Evolutionary conservation across 1,284 basidiomycete genomes (phyloP).

Genomic region (Cutaneotrichosporon dermatis): DNA sequence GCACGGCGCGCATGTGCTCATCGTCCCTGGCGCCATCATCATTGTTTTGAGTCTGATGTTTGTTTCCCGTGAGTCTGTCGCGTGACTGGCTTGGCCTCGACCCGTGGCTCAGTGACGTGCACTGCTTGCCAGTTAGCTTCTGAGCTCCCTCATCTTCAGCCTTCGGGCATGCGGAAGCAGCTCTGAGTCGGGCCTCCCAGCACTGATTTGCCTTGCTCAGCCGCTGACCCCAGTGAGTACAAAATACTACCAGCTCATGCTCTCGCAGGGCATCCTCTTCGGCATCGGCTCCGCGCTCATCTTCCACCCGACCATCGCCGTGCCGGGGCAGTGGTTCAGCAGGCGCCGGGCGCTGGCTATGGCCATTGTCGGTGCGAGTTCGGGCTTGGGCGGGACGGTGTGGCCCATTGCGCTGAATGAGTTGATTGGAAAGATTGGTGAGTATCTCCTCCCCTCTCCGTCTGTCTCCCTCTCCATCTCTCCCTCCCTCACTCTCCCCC

Average conservation of each 20-base stretch:
- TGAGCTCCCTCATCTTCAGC: no score
- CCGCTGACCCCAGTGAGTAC: conserved; percentile 49
- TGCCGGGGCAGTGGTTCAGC: conserved; percentile 55
- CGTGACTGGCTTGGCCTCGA: no score
- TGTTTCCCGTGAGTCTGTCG: conserved; percentile 4
- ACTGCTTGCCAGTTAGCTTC: no score
- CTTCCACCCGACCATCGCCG: conserved; percentile 53
- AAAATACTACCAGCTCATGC: conserved; percentile 56
- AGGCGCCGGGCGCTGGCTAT: conserved; percentile 30
- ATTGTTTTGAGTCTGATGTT: conserved; percentile 45
- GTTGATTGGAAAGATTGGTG: conserved; percentile 7
- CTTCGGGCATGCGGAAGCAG: no score
- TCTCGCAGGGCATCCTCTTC: conserved; percentile 26
- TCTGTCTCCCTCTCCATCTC: no score
- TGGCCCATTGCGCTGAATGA: conserved; percentile 13
- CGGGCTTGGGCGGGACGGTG: conserved; percentile 41
- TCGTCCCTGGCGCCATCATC: conserved; percentile 51
- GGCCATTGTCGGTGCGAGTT: conserved; percentile 31
- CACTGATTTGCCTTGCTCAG: no score
- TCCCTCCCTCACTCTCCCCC: no score
- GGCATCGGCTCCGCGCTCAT: conserved; percentile 48
- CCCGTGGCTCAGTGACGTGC: neutral
- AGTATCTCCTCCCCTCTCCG: neutral
- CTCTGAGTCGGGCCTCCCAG: no score
- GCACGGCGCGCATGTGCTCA: conserved; percentile 44